phyloP scores from a whole-genome alignment of 192 early-diverging fungal species.

The Backusella australiensis region DNA sequence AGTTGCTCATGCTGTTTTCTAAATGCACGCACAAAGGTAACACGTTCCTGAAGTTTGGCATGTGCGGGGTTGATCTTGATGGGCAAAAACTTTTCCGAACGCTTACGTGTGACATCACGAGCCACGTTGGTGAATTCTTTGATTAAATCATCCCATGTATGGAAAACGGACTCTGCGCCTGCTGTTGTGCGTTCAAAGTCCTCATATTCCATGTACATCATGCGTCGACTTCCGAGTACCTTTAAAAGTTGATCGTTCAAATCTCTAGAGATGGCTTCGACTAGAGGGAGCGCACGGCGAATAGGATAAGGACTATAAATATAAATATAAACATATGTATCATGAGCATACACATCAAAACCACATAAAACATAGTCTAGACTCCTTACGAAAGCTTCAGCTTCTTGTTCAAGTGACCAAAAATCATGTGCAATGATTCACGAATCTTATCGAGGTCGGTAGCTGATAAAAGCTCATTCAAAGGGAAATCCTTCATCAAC shows the following conservation, averaged over 20 bases:
- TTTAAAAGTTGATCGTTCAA: conserved; percentile 90
- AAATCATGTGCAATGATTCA: conserved; percentile 77
- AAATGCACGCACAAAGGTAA: conserved; percentile 88
- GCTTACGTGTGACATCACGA: conserved; percentile 89
- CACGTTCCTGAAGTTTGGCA: conserved; percentile 89
- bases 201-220: conserved; percentile 92
- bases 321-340: not conserved
- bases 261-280: conserved; percentile 94
- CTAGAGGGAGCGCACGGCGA: conserved; percentile 86
- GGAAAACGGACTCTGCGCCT: conserved; percentile 85
- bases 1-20: conserved; percentile 97
- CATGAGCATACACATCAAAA: conserved; percentile 28
- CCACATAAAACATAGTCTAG: conserved; percentile 1
- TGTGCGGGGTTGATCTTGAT: conserved; percentile 95
- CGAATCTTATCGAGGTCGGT: conserved; percentile 87
- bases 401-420: conserved; percentile 97
- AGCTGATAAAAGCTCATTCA: conserved; percentile 94
- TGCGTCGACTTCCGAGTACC: conserved; percentile 80
- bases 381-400: conserved; percentile 78
- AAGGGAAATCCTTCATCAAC: conserved; percentile 98
- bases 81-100: conserved; percentile 88
- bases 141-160: conserved; percentile 91
- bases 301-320: conserved; percentile 76
- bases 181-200: conserved; percentile 88
- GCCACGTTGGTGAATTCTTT: conserved; percentile 97